Percentiles rank a stretch among this genome's conserved stretches.
phyloP scores from a whole-genome alignment of 1,284 basidiomycete genomes.

The Phellopilus nigrolimitatus region DNA sequence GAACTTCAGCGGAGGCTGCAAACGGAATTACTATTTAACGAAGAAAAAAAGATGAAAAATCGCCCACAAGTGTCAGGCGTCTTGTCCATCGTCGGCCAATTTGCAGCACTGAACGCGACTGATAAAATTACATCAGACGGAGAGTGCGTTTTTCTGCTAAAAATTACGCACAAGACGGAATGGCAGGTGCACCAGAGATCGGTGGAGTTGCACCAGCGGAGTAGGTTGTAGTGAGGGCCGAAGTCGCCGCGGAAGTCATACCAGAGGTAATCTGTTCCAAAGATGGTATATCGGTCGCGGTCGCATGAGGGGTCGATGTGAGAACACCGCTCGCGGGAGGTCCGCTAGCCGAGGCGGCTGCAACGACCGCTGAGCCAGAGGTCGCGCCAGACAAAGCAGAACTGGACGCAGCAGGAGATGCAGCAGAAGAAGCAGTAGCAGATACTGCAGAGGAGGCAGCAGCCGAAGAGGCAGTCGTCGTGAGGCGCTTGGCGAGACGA shows the following conservation, averaged over 20 bases:
- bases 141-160: conserved; percentile 1
- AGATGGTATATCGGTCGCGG: no score
- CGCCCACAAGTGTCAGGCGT: conserved; percentile 58
- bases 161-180: conserved; percentile 55
- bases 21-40: conserved; percentile 1
- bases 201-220: conserved; percentile 56
- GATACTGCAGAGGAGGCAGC: conserved; percentile 22
- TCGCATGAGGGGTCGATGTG: no score
- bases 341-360: no score
- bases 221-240: conserved; percentile 48
- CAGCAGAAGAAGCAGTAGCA: conserved; percentile 23
- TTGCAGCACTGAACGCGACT: conserved; percentile 46
- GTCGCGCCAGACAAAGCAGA: conserved; percentile 55
- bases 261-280: no score
- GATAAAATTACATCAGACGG: conserved; percentile 11
- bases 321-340: no score
- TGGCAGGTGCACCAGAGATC: conserved; percentile 54
- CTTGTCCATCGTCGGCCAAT: conserved; percentile 70
- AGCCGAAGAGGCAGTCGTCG: conserved; percentile 25
- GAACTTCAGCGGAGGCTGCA: conserved; percentile 59
- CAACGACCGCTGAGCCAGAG: conserved; percentile 46
- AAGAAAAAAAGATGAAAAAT: background rate
- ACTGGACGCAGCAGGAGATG: conserved; percentile 26
- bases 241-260: conserved; percentile 50
- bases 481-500: conserved; percentile 24